These are phyloP conservation scores for Holtermanniella nyarrowii DNA, from an alignment of 768 basidiomycete species.

Conservation along the genomic window DNA sequence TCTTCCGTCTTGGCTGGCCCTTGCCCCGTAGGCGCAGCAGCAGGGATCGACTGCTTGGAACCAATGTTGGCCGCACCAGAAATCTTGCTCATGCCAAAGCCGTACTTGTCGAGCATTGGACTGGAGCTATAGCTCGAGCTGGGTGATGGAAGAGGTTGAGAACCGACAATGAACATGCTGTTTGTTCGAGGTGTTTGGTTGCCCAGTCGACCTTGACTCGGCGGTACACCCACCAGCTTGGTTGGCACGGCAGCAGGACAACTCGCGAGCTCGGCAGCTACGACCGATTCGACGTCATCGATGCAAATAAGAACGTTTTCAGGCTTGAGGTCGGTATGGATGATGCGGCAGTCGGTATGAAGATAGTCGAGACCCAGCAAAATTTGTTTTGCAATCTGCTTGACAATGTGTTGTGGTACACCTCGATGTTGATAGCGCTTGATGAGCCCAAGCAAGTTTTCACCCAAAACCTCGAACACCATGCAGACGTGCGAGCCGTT, in stretches of 20 bases:
- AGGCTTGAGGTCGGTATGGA: constrained; percentile 95
- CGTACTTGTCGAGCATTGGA: constrained; percentile 74
- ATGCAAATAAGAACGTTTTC: constrained; percentile 97
- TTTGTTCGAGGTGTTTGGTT: constrained; percentile 88
- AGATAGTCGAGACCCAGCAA: constrained; percentile 94
- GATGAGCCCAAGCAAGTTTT: constrained; percentile 88
- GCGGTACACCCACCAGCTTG: constrained; percentile 80
- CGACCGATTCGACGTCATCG: constrained; percentile 90
- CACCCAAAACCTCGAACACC: constrained; percentile 97
- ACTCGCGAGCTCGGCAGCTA: constrained; percentile 63
- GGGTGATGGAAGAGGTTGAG: constrained; percentile 76
- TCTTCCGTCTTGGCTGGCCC: constrained; percentile 48
- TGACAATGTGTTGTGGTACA: constrained; percentile 82
- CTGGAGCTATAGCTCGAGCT: constrained; percentile 58
- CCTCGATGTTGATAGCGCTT: constrained; percentile 98
- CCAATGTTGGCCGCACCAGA: constrained; percentile 39
- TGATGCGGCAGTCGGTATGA: constrained; percentile 92
- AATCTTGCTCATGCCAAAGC: constrained; percentile 88
- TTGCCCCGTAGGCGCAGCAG: constrained; percentile 37
- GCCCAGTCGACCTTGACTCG: constrained; percentile 79
- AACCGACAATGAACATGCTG: constrained; percentile 75
- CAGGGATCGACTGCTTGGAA: constrained; percentile 31
- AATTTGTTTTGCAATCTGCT: constrained; percentile 94
- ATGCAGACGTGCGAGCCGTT: constrained; percentile 98
- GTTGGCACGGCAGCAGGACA: constrained; percentile 54